Conservation (phyloP, 208 protist species). For the Leishmania tarentolae region DNA sequence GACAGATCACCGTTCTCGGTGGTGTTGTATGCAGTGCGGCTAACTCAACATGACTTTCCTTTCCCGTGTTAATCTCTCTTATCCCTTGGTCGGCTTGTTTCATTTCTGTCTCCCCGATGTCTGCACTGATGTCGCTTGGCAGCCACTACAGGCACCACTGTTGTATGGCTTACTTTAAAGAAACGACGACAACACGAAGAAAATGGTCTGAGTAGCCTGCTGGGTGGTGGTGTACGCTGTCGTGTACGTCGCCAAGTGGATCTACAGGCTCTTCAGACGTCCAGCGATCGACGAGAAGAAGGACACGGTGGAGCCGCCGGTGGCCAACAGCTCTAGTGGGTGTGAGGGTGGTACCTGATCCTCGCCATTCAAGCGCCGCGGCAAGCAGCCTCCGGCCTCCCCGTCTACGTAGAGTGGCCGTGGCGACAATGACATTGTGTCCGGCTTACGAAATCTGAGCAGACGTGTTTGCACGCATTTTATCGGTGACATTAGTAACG, state of each 20-base stretch:
- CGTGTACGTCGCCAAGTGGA: slow-evolving; percentile 37
- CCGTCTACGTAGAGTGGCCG: slow-evolving; percentile 15
- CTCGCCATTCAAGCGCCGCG: slow-evolving; percentile 29
- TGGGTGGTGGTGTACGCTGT: slow-evolving; percentile 66
- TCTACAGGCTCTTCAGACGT: slow-evolving; percentile 27
- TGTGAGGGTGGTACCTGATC: slow-evolving; percentile 32
- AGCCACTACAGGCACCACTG: background rate
- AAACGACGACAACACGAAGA: background rate
- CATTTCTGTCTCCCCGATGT: background rate
- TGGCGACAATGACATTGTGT: slow-evolving; percentile 1
- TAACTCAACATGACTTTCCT: background rate
- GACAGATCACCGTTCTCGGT: background rate
- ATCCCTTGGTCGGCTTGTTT: background rate
- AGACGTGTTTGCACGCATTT: background rate
- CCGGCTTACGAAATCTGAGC: background rate
- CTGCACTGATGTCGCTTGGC: background rate
- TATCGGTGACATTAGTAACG: background rate
- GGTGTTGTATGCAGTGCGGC: no score
- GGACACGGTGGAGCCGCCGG: background rate
- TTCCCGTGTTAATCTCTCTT: background rate
- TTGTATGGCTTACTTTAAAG: background rate
- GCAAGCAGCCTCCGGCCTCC: slow-evolving; percentile 22
- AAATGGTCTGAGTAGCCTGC: slow-evolving; percentile 49
- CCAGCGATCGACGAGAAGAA: slow-evolving; percentile 17
- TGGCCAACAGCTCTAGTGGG: background rate